phyloP scores from a whole-genome alignment of 2,329 filamentous ascomycete genomes.

The Magnaporthiopsis incrustans region DNA sequence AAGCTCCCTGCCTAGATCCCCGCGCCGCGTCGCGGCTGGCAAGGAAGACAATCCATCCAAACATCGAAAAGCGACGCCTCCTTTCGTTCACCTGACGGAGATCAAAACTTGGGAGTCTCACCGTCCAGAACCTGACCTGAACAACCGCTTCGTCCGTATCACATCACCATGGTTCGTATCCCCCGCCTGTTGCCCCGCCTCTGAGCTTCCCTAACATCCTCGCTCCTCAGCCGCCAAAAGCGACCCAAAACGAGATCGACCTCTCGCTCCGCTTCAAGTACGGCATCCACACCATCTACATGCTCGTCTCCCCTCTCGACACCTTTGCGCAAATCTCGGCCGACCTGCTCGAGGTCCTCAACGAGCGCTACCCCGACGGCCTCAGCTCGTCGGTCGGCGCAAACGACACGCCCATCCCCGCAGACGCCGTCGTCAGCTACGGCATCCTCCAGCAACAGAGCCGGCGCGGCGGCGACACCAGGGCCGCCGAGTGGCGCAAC shows the following conservation, averaged over 20 bases:
- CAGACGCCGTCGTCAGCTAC: conserved; percentile 35
- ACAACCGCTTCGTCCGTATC: too few species aligned
- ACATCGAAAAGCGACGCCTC: too few species aligned
- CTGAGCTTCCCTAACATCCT: not conserved
- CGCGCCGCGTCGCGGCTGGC: not conserved
- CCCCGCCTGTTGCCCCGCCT: not conserved
- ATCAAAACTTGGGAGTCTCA: too few species aligned
- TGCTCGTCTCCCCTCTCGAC: conserved; percentile 53
- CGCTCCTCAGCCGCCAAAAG: not conserved
- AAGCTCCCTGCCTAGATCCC: too few species aligned
- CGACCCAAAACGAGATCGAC: conserved; percentile 31
- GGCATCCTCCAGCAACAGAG: conserved; percentile 31
- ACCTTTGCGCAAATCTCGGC: conserved; percentile 49
- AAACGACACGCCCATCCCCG: conserved; percentile 29
- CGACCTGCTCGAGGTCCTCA: conserved; percentile 50
- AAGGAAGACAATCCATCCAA: too few species aligned
- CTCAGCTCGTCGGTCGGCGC: conserved; percentile 29
- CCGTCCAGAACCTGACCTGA: too few species aligned
- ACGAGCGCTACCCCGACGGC: conserved; percentile 47
- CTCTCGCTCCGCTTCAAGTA: conserved; percentile 66
- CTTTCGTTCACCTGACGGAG: too few species aligned
- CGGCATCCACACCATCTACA: conserved; percentile 61
- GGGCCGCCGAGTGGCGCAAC: conserved; percentile 31
- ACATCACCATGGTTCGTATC: not conserved
- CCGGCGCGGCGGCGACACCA: conserved; percentile 33